phyloP scores from a whole-genome alignment of 2,329 filamentous ascomycete species.

The Cytospora leucostoma region DNA sequence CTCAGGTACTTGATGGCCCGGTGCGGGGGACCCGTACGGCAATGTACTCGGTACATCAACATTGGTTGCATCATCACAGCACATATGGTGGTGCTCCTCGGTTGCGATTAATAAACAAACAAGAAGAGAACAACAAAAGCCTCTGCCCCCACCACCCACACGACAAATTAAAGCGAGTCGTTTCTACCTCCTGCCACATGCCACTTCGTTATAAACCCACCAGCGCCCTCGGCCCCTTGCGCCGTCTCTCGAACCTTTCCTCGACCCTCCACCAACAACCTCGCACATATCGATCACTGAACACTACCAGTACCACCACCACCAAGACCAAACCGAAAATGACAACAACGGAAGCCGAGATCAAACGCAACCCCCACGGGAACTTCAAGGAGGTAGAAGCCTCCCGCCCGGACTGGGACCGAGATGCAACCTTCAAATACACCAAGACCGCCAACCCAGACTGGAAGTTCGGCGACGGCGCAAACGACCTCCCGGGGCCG shows the following conservation, averaged over 20 bases:
- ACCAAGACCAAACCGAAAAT: conserved; percentile 33
- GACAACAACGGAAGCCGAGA: conserved; percentile 39
- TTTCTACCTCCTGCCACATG: conserved; percentile 1
- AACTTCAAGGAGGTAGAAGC: conserved; percentile 76
- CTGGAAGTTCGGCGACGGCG: conserved; percentile 68
- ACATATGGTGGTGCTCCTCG: neutral
- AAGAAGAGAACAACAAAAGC: neutral
- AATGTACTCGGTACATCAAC: too few species aligned
- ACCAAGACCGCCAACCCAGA: conserved; percentile 64
- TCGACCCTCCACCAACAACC: neutral
- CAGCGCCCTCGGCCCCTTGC: conserved; percentile 3
- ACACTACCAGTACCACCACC: conserved; percentile 29
- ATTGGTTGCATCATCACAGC: conserved; percentile 16
- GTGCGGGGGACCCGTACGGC: neutral
- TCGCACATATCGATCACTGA: neutral
- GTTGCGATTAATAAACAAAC: neutral
- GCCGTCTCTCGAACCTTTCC: neutral
- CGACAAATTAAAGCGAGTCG: neutral
- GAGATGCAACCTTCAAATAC: conserved; percentile 49
- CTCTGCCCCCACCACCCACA: neutral
- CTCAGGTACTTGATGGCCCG: neutral
- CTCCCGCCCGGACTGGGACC: conserved; percentile 63
- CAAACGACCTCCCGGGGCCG: conserved; percentile 51
- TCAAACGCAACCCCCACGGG: conserved; percentile 66
- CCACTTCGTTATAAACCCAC: neutral